A percentile compares a stretch with the other conserved stretches of the same genome.
Evolutionary conservation across 352 stramenopile species (phyloP).

Genomic region (Phytopythium litorale): DNA sequence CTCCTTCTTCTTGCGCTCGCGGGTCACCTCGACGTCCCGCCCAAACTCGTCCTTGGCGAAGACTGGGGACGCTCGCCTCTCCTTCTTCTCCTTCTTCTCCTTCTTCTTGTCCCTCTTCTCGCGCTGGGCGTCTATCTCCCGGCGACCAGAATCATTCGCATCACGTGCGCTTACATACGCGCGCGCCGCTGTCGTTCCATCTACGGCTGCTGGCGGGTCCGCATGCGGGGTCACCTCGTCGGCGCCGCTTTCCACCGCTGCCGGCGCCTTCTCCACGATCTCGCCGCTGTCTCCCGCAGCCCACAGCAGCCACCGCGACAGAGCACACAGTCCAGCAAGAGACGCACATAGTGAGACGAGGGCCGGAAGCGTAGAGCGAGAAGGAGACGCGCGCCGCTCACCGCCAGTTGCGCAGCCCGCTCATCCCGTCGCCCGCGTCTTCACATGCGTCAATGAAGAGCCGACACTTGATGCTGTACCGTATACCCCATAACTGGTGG

Average conservation of each 20-base stretch:
- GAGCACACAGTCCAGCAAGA: not conserved
- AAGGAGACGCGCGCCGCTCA: constrained; percentile 10
- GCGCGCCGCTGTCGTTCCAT: not conserved
- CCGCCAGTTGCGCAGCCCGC: constrained; percentile 35
- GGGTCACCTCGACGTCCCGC: constrained; percentile 44
- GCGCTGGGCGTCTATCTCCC: not conserved
- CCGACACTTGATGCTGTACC: not conserved
- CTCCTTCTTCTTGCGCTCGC: constrained; percentile 18
- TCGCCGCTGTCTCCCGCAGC: constrained; percentile 17
- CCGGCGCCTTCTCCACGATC: constrained; percentile 16
- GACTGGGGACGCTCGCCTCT: constrained; percentile 17
- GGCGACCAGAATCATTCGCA: not conserved
- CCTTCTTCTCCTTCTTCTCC: constrained; percentile 3
- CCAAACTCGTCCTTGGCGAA: constrained; percentile 80
- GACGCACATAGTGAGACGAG: too few species aligned
- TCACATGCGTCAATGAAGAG: not conserved
- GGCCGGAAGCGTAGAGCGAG: not conserved
- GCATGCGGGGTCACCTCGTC: not conserved
- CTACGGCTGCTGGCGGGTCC: not conserved
- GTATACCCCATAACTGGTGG: not conserved
- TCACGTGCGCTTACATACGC: not conserved
- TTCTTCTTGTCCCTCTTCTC: not conserved
- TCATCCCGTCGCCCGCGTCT: constrained; percentile 12
- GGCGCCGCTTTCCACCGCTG: not conserved
- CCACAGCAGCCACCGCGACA: not conserved